Conservation (phyloP, 768 basidiomycete species). For the Tylopilus balloui region DNA sequence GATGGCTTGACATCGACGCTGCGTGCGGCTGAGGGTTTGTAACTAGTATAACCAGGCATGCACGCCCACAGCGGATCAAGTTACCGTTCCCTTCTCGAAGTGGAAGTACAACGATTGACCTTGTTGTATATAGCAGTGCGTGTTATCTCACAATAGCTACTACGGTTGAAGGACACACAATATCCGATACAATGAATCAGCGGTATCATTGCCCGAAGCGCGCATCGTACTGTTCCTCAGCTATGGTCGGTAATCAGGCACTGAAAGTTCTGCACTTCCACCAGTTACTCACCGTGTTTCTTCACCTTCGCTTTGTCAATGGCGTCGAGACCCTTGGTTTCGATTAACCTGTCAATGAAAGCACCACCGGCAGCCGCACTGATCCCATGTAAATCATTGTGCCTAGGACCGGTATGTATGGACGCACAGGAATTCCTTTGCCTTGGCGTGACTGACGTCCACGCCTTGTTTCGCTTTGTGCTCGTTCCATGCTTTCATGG, state of each 20-base stretch:
- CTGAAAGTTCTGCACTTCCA: too few relatives aligned
- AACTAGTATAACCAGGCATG: neutral
- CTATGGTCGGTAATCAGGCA: slow-evolving; percentile 10
- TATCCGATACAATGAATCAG: neutral
- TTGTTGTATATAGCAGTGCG: slow-evolving; percentile 6
- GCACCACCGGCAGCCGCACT: slow-evolving; percentile 53
- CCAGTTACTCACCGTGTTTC: slow-evolving; percentile 26
- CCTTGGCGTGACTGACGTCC: slow-evolving; percentile 45
- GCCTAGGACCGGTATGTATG: slow-evolving; percentile 15
- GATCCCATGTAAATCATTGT: neutral
- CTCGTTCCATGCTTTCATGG: slow-evolving; percentile 58
- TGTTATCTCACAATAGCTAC: neutral
- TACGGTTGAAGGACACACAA: neutral
- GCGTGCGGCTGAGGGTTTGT: neutral
- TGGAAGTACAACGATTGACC: too few relatives aligned
- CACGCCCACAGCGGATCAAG: neutral
- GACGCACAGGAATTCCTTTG: slow-evolving; percentile 48
- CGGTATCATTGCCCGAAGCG: neutral
- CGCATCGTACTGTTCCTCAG: neutral
- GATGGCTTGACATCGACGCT: neutral
- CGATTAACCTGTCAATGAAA: slow-evolving; percentile 49
- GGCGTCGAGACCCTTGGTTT: slow-evolving; percentile 56
- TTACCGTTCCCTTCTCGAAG: neutral
- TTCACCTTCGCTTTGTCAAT: slow-evolving; percentile 46
- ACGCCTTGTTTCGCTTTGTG: slow-evolving; percentile 49